phyloP scores from a whole-genome alignment of 805 yeast genomes.

The Lipomyces starkeyi region DNA sequence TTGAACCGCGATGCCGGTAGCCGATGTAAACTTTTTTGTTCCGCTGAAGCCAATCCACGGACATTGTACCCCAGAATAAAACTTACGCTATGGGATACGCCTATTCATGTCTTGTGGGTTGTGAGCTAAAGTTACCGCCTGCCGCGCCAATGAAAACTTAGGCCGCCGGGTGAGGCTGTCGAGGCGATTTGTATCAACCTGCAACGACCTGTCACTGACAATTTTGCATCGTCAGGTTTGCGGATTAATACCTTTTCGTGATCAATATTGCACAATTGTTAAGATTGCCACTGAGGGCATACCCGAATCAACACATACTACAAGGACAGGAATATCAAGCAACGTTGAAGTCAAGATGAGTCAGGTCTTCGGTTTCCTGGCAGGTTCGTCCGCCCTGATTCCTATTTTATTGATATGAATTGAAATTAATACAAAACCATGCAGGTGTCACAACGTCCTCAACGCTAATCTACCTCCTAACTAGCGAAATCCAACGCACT shows the following conservation, averaged over 20 bases:
- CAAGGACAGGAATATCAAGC: background rate
- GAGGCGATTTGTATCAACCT: too few relatives aligned
- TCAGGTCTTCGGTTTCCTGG: slow-evolving; percentile 61
- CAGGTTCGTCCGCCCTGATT: slow-evolving; percentile 49
- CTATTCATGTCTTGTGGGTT: too few relatives aligned
- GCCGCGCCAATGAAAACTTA: background rate
- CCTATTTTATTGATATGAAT: background rate
- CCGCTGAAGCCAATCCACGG: too few relatives aligned
- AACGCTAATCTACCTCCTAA: slow-evolving; percentile 65
- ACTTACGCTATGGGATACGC: too few relatives aligned
- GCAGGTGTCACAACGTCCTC: slow-evolving; percentile 67
- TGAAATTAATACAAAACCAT: slow-evolving; percentile 21
- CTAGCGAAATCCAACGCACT: slow-evolving; percentile 58
- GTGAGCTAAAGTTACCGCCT: background rate
- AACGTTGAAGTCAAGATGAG: slow-evolving; percentile 47
- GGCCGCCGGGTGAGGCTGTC: background rate
- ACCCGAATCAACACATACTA: background rate
- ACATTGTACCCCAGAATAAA: too few relatives aligned
- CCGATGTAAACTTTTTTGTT: too few relatives aligned
- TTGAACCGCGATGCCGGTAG: too few relatives aligned
- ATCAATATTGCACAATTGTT: background rate
- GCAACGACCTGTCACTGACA: too few relatives aligned
- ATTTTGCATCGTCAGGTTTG: background rate
- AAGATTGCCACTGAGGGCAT: background rate
- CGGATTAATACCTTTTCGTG: background rate